phyloP scores from a whole-genome alignment of 768 basidiomycete species.

The Psilocybe cyanescens region DNA sequence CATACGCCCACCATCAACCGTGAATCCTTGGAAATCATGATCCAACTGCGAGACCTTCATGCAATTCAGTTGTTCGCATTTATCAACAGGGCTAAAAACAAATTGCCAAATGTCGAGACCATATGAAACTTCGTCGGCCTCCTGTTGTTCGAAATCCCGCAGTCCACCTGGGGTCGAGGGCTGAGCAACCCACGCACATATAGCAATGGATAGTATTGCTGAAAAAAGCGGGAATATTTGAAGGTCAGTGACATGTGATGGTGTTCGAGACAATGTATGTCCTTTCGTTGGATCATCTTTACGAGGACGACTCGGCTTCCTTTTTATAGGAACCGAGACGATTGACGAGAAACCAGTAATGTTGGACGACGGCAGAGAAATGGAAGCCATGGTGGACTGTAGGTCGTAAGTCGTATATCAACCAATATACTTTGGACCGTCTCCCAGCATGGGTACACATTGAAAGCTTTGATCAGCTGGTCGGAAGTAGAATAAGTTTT shows the following conservation, averaged over 20 bases:
- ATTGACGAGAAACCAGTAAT: neutral
- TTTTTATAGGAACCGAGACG: neutral
- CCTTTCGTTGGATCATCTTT: neutral
- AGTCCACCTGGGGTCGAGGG: neutral
- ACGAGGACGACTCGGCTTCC: slow-evolving; percentile 3
- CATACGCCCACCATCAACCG: slow-evolving; percentile 9
- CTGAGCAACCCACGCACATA: slow-evolving; percentile 24
- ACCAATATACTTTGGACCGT: slow-evolving; percentile 19
- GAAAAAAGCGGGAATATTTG: neutral
- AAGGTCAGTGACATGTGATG: neutral
- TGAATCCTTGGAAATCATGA: slow-evolving; percentile 21
- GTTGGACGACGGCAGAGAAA: neutral
- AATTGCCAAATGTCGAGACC: slow-evolving; percentile 29
- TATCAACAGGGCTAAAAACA: slow-evolving; percentile 23
- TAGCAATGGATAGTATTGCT: slow-evolving; percentile 15
- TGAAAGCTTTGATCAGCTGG: slow-evolving; percentile 24
- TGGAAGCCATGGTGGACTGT: neutral
- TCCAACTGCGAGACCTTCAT: slow-evolving; percentile 21
- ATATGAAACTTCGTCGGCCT: neutral
- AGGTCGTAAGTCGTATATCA: slow-evolving; percentile 21
- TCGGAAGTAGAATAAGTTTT: slow-evolving; percentile 25
- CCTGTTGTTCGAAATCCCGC: neutral
- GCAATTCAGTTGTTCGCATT: slow-evolving; percentile 24
- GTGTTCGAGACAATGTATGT: too few species aligned
- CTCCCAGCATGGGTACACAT: slow-evolving; percentile 16